A percentile compares a stretch with the other conserved stretches of the same genome.
Evolutionary conservation across 495 filamentous ascomycete genomes (phyloP).

Genomic region (Penicillium turbatum): DNA sequence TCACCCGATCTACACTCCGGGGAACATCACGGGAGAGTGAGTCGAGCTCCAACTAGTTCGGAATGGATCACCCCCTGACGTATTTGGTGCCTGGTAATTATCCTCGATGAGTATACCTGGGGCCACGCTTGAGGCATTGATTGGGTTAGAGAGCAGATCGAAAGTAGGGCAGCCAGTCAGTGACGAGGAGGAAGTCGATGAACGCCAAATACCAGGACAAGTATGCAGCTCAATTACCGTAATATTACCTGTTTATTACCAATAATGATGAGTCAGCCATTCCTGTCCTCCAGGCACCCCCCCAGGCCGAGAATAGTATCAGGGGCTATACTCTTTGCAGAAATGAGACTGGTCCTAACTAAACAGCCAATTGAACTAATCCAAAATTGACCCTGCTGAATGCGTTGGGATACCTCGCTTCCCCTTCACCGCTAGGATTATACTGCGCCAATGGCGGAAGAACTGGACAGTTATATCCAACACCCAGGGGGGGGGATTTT

Average conservation of each 20-base stretch:
- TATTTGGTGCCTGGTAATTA: slow-evolving; percentile 29
- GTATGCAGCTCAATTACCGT: background rate
- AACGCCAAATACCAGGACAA: background rate
- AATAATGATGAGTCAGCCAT: slow-evolving; percentile 11
- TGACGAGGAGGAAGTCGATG: background rate
- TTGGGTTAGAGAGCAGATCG: slow-evolving; percentile 12
- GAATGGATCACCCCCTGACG: slow-evolving; percentile 31
- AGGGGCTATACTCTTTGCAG: background rate
- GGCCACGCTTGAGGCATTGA: slow-evolving; percentile 6
- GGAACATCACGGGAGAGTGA: slow-evolving; percentile 6
- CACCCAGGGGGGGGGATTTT: background rate
- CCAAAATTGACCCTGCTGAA: background rate
- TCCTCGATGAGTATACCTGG: background rate
- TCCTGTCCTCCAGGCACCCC: background rate
- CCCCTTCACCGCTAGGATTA: slow-evolving; percentile 4
- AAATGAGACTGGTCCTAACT: background rate
- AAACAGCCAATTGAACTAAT: background rate
- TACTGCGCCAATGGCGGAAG: slow-evolving; percentile 7
- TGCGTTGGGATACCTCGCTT: slow-evolving; percentile 1
- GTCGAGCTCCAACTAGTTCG: slow-evolving; percentile 19
- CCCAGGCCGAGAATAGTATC: background rate
- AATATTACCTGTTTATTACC: background rate
- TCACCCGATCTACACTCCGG: slow-evolving; percentile 29
- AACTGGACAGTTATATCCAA: no score
- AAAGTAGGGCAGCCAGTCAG: slow-evolving; percentile 31